Base-by-base conservation (phyloP, 768 basidiomycete species). In the Amanita thiersii region DNA sequence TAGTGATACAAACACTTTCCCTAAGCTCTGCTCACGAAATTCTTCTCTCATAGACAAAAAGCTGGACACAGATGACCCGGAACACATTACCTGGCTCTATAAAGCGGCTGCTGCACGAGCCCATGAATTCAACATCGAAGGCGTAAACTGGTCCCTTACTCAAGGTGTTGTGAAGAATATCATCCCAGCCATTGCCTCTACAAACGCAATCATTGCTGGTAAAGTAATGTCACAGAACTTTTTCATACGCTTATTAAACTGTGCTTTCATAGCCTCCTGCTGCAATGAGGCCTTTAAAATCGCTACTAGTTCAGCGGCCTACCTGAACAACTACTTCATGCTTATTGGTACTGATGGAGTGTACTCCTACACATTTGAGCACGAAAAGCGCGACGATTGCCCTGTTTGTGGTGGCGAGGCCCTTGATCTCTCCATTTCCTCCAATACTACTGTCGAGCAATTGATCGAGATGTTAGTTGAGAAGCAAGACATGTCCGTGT, bases 281-380 rank as follows among this genome's bases (percentile, higher is more conserved):
- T 98, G 94, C 56, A 98, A 96, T 53, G 96, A 99, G 62, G 96
- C 96, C 11, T 94, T 99, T 72, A 99, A 99, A 64, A 90, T 99
- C 45, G 93, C 90, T 17, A 98, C 96, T 0, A 88, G 81, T 49
- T 89, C 88, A 17, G 94, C 93, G 0, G 89, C 92, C 3, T 94
- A 81, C 57, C 70, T 99, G 41, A 87, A 94, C 63, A 97, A 97
- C 59, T 99, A 98, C 59, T 96, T 98, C 63, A 91, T 97, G 92
- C 75, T 98, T 43, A 91, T 93, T 47, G 96, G 96, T 24, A 97
- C 91, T 6, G 92, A 97, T 39, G 86, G 90, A 17, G 77, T 98
- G 7, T 99, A 99, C 63, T 92, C 94, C 2, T 93, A 87, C 64
- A 98, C 96, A 0, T 99, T 98, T 56, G 81, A 96, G 64, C 87